Conservation (phyloP, 306 rosid species). For the Cotoneaster glaucophyllus region DNA sequence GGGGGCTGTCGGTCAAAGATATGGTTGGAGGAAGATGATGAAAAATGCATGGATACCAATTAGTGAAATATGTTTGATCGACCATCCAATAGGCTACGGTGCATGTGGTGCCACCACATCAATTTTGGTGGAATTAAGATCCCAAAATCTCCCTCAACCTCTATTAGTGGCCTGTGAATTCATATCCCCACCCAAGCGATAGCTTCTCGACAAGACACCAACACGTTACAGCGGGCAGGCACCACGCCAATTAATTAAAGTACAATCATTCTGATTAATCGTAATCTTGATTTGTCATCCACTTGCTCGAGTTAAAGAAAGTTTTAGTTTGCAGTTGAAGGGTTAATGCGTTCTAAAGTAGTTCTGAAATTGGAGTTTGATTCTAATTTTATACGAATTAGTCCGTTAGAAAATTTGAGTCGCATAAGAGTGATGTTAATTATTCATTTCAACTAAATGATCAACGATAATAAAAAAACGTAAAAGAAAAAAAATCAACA, state of each 20-base stretch:
- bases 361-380: background rate
- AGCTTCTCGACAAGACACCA: constrained; percentile 10
- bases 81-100: background rate
- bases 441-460: no score
- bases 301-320: background rate
- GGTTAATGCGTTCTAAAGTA: background rate
- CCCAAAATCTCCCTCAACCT: constrained; percentile 11
- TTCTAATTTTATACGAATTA: background rate
- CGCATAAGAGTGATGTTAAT: no score
- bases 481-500: no score
- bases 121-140: constrained; percentile 10
- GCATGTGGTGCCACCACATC: constrained; percentile 8
- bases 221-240: background rate
- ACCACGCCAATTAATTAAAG: background rate
- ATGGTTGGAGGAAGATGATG: constrained; percentile 9
- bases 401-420: no score
- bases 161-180: constrained; percentile 3
- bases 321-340: background rate
- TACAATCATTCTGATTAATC: background rate
- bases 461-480: no score
- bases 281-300: constrained; percentile 1
- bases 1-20: background rate
- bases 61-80: background rate
- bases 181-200: constrained; percentile 9
- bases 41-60: background rate